phyloP scores from a whole-genome alignment of 306 rosid species.

The Chamaecrista fasciculata region DNA sequence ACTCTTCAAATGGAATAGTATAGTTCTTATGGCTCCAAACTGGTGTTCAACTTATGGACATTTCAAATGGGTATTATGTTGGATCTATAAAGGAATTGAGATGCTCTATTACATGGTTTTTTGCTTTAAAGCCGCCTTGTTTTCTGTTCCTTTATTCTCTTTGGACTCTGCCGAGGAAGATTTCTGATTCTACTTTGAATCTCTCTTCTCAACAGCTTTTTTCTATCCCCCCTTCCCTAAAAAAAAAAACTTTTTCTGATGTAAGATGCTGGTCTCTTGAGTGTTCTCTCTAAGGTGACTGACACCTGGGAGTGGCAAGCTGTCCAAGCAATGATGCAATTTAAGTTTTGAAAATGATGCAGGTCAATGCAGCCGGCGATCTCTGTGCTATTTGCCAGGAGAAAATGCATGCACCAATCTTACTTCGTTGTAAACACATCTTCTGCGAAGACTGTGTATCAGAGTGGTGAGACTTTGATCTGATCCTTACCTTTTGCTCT shows the following conservation, averaged over 20 bases:
- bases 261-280: background rate
- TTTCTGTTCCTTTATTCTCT: background rate
- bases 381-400: slow-evolving; percentile 78
- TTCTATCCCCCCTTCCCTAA: background rate
- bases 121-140: background rate
- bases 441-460: slow-evolving; percentile 77
- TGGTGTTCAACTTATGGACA: background rate
- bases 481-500: background rate
- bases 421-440: slow-evolving; percentile 69
- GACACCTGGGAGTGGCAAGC: background rate
- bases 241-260: background rate
- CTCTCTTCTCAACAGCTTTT: background rate
- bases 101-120: background rate
- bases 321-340: background rate
- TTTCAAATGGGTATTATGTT: background rate
- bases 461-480: slow-evolving; percentile 46
- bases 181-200: background rate
- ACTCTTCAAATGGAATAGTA: no score
- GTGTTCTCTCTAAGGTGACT: background rate
- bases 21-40: background rate
- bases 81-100: background rate
- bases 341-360: slow-evolving; percentile 24
- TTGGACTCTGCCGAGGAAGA: background rate
- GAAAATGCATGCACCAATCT: slow-evolving; percentile 66
- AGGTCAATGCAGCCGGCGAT: slow-evolving; percentile 70